Evolutionary conservation across 1,139 yeast genomes (phyloP).

Genomic region (Wickerhamiella infanticola): DNA sequence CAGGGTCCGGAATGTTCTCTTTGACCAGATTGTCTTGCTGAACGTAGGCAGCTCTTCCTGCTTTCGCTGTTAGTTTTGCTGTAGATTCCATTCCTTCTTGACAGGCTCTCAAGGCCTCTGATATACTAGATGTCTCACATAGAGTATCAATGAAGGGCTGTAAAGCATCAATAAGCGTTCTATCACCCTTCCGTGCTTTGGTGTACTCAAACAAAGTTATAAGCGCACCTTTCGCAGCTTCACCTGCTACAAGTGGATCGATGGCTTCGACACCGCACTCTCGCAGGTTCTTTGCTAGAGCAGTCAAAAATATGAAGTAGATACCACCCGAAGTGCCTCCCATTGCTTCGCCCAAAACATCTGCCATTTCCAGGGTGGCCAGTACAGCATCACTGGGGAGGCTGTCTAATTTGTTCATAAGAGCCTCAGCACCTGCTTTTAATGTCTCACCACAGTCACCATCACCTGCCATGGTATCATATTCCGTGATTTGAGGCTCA

Average conservation of each 20-base stretch:
- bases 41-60: slow-evolving; percentile 90
- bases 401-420: slow-evolving; percentile 33
- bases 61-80: slow-evolving; percentile 59
- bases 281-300: slow-evolving; percentile 39
- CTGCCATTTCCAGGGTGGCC: slow-evolving; percentile 48
- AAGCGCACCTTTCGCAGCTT: slow-evolving; percentile 37
- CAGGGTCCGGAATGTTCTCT: slow-evolving; percentile 68
- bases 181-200: slow-evolving; percentile 76
- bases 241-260: slow-evolving; percentile 26
- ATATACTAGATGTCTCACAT: slow-evolving; percentile 33
- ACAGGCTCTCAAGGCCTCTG: slow-evolving; percentile 53
- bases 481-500: slow-evolving; percentile 71
- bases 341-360: slow-evolving; percentile 74
- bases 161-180: slow-evolving; percentile 76
- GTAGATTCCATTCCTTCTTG: slow-evolving; percentile 63
- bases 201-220: slow-evolving; percentile 64
- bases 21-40: slow-evolving; percentile 37
- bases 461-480: slow-evolving; percentile 86
- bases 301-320: slow-evolving; percentile 67
- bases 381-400: slow-evolving; percentile 35
- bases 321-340: slow-evolving; percentile 96
- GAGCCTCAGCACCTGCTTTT: slow-evolving; percentile 65
- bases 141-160: slow-evolving; percentile 70
- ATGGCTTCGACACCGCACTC: slow-evolving; percentile 23
- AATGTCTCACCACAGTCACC: slow-evolving; percentile 95